These are phyloP conservation scores for Setaria viridis DNA, from an alignment of 202 grass and related monocot genomes.

Conservation along the genomic window DNA sequence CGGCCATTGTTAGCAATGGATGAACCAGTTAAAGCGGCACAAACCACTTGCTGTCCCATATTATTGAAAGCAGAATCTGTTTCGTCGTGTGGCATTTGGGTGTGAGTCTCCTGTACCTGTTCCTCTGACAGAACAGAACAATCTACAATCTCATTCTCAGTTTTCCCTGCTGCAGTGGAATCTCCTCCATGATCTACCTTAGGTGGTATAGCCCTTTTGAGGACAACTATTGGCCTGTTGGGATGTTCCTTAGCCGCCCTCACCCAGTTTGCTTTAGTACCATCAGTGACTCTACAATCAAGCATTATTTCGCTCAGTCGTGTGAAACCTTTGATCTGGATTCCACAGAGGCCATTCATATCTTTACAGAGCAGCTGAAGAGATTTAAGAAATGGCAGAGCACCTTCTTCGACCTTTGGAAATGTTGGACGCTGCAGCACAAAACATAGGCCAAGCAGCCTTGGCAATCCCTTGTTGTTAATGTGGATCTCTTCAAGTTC, in stretches of 20 bases:
- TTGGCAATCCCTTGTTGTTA: not conserved
- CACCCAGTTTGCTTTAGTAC: not conserved
- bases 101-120: not conserved
- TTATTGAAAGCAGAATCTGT: not conserved
- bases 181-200: not conserved
- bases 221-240: not conserved
- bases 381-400: not conserved
- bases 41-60: not conserved
- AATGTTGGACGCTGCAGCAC: not conserved
- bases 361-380: conserved; percentile 1
- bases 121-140: not conserved
- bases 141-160: not conserved
- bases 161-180: not conserved
- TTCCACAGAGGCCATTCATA: not conserved
- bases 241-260: not conserved
- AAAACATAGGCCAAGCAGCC: not conserved
- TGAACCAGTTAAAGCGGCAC: not conserved
- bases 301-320: not conserved
- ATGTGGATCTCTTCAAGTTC: conserved; percentile 1
- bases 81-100: not conserved
- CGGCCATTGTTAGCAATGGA: not conserved
- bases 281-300: not conserved
- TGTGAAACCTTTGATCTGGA: not conserved
- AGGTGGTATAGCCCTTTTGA: not conserved
- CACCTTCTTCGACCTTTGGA: not conserved